Conservation (phyloP, 768 basidiomycete species). For the Pisolithus orientalis region DNA sequence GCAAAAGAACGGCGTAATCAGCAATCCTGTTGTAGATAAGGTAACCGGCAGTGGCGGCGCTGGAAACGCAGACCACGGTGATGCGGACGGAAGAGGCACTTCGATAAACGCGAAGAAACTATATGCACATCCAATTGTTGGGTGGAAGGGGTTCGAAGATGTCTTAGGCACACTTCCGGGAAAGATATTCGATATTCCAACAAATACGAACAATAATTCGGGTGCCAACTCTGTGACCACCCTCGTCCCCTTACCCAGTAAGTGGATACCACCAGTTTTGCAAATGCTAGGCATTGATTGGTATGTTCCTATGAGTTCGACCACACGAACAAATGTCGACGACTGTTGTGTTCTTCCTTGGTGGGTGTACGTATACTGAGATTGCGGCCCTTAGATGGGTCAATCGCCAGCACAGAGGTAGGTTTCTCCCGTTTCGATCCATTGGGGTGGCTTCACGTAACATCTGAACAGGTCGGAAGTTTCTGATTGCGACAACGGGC, state of each 20-base stretch:
- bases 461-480: slow-evolving; percentile 60
- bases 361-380: slow-evolving; percentile 96
- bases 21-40: slow-evolving; percentile 49
- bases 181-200: slow-evolving; percentile 73
- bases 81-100: slow-evolving; percentile 33
- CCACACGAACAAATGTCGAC: slow-evolving; percentile 62
- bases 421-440: slow-evolving; percentile 3
- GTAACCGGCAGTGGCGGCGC: not conserved
- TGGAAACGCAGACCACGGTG: slow-evolving; percentile 43
- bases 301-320: slow-evolving; percentile 29
- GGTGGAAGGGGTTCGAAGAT: slow-evolving; percentile 98
- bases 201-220: slow-evolving; percentile 30
- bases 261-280: slow-evolving; percentile 17
- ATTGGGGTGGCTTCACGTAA: slow-evolving; percentile 5
- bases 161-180: slow-evolving; percentile 78
- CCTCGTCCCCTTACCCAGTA: slow-evolving; percentile 28
- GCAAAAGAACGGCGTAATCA: slow-evolving; percentile 85
- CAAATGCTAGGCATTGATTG: not conserved
- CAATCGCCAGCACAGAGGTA: slow-evolving; percentile 76
- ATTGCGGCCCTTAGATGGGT: slow-evolving; percentile 95
- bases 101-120: slow-evolving; percentile 43
- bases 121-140: slow-evolving; percentile 86
- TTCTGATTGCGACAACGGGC: slow-evolving; percentile 87
- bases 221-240: slow-evolving; percentile 21
- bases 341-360: slow-evolving; percentile 93